Percentiles rank a stretch among this genome's conserved stretches.
phyloP scores from a whole-genome alignment of 495 filamentous ascomycete species.

The Delitschia confertaspora region DNA sequence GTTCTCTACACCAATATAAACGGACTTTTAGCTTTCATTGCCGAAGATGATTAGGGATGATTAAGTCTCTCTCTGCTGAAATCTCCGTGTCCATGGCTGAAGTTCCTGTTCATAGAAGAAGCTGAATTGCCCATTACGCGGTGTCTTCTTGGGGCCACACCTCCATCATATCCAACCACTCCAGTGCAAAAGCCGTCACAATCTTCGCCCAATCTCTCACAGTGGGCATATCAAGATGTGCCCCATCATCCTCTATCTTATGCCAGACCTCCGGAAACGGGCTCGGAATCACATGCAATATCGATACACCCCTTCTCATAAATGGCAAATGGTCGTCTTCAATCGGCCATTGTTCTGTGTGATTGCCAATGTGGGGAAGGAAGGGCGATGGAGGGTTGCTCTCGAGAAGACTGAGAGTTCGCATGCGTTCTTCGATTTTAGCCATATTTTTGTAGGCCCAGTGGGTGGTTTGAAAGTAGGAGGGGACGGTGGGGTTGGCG shows the following conservation, averaged over 20 bases:
- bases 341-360: constrained; percentile 33
- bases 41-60: no score
- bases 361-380: constrained; percentile 14
- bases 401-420: constrained; percentile 44
- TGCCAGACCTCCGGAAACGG: constrained; percentile 88
- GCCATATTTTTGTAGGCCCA: constrained; percentile 81
- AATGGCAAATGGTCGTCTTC: constrained; percentile 90
- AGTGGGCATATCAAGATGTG: constrained; percentile 74
- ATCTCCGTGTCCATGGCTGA: no score
- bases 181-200: constrained; percentile 72
- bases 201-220: constrained; percentile 83
- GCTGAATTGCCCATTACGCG: no score
- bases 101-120: no score
- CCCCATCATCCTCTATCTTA: constrained; percentile 69
- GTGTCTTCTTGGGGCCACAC: constrained; percentile 27
- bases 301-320: constrained; percentile 69
- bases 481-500: constrained; percentile 58
- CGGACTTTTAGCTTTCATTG: no score
- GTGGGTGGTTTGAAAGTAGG: constrained; percentile 79
- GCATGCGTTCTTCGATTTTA: constrained; percentile 58
- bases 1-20: no score
- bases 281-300: constrained; percentile 77
- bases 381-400: constrained; percentile 39
- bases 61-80: no score
- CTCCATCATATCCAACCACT: constrained; percentile 68